phyloP scores from a whole-genome alignment of 2,329 filamentous ascomycete species.

The Dactylellina leptospora region DNA sequence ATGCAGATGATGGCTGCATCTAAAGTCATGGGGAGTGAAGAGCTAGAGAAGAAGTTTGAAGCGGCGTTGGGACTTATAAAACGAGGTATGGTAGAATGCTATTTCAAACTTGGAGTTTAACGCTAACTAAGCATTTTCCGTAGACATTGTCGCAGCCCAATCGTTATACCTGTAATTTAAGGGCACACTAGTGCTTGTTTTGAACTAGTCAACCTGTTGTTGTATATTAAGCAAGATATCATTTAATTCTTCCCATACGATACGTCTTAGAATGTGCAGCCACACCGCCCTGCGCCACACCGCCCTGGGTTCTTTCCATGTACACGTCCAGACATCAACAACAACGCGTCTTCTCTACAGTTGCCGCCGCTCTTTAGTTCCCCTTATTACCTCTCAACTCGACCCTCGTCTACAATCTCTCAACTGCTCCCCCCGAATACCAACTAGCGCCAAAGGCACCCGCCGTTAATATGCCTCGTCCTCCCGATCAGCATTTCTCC shows the following conservation, averaged over 20 bases:
- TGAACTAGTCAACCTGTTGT: too few relatives aligned
- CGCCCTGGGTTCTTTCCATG: too few relatives aligned
- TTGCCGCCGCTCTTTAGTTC: not conserved
- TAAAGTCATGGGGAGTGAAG: slow-evolving; percentile 98
- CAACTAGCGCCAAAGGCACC: not conserved
- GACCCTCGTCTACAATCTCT: not conserved
- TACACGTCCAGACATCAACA: slow-evolving; percentile 37
- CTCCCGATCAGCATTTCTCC: slow-evolving; percentile 1
- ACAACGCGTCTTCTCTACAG: slow-evolving; percentile 43
- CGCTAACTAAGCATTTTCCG: slow-evolving; percentile 6
- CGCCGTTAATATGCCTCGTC: slow-evolving; percentile 15
- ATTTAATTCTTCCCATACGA: too few relatives aligned
- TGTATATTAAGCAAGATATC: too few relatives aligned
- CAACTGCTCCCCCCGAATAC: not conserved
- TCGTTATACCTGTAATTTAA: slow-evolving; percentile 89
- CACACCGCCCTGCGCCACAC: too few relatives aligned
- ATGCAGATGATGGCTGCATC: slow-evolving; percentile 94
- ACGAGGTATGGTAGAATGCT: slow-evolving; percentile 61
- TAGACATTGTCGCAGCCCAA: slow-evolving; percentile 91
- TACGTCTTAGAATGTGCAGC: too few relatives aligned
- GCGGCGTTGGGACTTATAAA: slow-evolving; percentile 83
- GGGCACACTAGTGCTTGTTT: too few relatives aligned
- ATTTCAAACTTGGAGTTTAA: not conserved
- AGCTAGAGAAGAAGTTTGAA: slow-evolving; percentile 91
- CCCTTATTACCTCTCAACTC: too few relatives aligned